Percentiles rank a stretch among this genome's conserved stretches.
phyloP scores from a whole-genome alignment of 2,329 filamentous ascomycete species.

The Neoarthrinium moseri region DNA sequence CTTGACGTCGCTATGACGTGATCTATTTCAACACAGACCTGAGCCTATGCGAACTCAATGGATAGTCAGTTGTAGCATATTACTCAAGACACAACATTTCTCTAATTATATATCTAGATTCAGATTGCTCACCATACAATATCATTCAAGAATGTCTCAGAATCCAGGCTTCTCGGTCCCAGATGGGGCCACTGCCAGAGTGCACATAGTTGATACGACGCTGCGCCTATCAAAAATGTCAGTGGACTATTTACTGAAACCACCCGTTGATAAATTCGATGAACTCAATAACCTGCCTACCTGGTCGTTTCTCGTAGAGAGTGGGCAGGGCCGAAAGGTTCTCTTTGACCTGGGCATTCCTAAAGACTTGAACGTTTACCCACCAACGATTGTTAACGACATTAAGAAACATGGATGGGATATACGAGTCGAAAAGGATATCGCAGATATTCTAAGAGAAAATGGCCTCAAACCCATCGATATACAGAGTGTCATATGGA shows the following conservation, averaged over 20 bases:
- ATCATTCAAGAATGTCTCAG: not conserved
- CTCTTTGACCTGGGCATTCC: slow-evolving; percentile 3
- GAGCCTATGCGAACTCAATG: too few relatives aligned
- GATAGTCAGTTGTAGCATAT: too few relatives aligned
- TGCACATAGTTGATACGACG: slow-evolving; percentile 1
- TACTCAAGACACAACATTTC: too few relatives aligned
- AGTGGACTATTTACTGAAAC: not conserved
- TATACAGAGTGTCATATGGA: slow-evolving; percentile 1
- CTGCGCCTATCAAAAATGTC: not conserved
- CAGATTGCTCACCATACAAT: too few relatives aligned
- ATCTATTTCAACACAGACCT: not conserved
- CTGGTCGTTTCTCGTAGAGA: slow-evolving; percentile 6
- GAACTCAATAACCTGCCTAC: not conserved
- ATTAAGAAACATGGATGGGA: not conserved
- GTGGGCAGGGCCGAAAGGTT: not conserved
- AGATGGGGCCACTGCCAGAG: not conserved
- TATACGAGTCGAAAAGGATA: not conserved
- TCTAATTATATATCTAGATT: too few relatives aligned
- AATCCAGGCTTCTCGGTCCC: not conserved
- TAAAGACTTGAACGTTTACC: not conserved
- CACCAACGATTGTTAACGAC: not conserved
- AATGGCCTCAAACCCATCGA: not conserved
- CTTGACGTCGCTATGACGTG: not conserved
- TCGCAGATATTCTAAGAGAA: not conserved
- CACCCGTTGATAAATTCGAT: not conserved